Evolutionary conservation across 2,329 filamentous ascomycete species (phyloP), one percentile per base, ranked within the genome.

Genomic region (Monascus ruber): DNA sequence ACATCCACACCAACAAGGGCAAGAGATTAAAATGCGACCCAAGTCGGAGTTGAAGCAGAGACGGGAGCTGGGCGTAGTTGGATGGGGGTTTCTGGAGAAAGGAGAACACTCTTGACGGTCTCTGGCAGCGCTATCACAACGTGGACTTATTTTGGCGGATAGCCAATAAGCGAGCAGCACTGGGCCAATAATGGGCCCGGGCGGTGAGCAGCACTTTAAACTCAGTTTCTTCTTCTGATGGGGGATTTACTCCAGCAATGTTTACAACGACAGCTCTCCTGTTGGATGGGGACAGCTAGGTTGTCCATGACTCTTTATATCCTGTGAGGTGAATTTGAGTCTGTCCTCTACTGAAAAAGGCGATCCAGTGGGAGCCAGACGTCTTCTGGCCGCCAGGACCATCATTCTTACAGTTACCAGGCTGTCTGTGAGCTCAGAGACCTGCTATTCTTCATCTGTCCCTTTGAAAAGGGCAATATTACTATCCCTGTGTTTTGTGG

Each of bases 131-230:
- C 28, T 29, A 29, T 29, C 28, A 6, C 28, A 49, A 61, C 56
- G 57, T 62, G 58, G 58, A 62, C 59, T 58, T 56, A 59, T 56
- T 58, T 57, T 54, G 54, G 47, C 39, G 43, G 32, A 28, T 42
- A 40, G 39, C 42, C 38, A 49, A 49, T 55, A 60, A 60, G 60
- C 58, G 56, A 58, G 50, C 48, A 45, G 47, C 34, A 8, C 43
- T 33, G 41, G 45, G 47, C 55, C 53, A 60, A 59, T 61, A 43
- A 51, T 44, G 48, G 38, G 39, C 41, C 46, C 46, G 31, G 55
- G 55, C 52, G 55, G 52, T 56, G 51, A 57, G 49, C 35, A 17
- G 17, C 17, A 17, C 17, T 17, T 17, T 17, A 17, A 17, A 17
- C 17, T 17, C 17, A 32, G 31, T 35, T 41, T 31, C 29, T 41